Percentiles rank a stretch among this genome's conserved stretches.
Evolutionary conservation across 768 basidiomycete genomes (phyloP).

Genomic region (Russula sp.): DNA sequence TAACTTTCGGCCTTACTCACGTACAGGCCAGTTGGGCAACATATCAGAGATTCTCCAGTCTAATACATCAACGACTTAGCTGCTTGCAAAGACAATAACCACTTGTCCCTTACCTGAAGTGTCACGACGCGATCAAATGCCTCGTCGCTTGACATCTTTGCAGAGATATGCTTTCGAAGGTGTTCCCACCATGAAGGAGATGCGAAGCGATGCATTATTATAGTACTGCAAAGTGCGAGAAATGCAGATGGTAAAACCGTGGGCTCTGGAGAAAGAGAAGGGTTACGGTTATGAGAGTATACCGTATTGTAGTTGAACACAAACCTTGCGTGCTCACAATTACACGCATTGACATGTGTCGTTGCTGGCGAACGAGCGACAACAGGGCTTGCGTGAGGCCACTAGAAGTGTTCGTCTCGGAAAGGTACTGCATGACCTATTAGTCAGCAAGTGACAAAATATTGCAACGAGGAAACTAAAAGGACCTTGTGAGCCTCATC

Average conservation of each 20-base stretch:
- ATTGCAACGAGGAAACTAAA: not conserved
- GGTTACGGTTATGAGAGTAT: not conserved
- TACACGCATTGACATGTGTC: conserved; percentile 65
- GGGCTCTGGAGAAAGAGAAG: conserved; percentile 41
- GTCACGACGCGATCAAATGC: conserved; percentile 61
- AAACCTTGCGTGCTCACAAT: conserved; percentile 69
- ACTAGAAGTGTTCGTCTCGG: conserved; percentile 35
- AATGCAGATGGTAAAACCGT: conserved; percentile 63
- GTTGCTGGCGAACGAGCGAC: conserved; percentile 57
- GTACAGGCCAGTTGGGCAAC: conserved; percentile 57
- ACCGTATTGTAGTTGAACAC: not conserved
- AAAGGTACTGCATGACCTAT: conserved; percentile 49
- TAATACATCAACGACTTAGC: conserved; percentile 25
- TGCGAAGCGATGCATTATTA: conserved; percentile 67
- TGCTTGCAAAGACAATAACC: not conserved
- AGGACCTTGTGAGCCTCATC: conserved; percentile 71
- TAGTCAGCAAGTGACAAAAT: not conserved
- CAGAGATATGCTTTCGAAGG: conserved; percentile 57
- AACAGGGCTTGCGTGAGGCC: conserved; percentile 54
- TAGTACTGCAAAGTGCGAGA: conserved; percentile 56
- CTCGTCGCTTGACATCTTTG: conserved; percentile 48
- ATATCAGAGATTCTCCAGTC: conserved; percentile 67
- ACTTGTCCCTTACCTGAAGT: conserved; percentile 41
- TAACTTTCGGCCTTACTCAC: conserved; percentile 24
- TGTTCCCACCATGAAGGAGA: conserved; percentile 74